Percentiles rank a stretch among this genome's conserved stretches.
These are phyloP conservation scores for Eimeria acervulina DNA, from an alignment of 169 alveolate genomes.

Conservation along the genomic window DNA sequence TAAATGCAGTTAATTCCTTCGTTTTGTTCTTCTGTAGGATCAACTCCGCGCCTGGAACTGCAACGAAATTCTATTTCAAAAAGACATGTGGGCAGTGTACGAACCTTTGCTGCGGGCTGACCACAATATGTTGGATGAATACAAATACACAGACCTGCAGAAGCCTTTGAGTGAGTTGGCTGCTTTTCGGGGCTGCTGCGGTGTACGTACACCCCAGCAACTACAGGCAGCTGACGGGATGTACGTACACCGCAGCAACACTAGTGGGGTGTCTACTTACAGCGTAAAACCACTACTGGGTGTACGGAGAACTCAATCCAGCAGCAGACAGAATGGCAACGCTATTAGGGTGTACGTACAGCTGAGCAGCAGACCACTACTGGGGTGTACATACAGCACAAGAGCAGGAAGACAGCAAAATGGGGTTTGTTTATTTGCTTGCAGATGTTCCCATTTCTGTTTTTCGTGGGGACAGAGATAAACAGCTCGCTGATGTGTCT, in stretches of 20 bases:
- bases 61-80: conserved; percentile 74
- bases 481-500: conserved; percentile 14
- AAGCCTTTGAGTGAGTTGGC: not conserved
- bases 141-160: not conserved
- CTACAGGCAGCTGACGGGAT: not conserved
- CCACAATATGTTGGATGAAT: conserved; percentile 66
- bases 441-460: conserved; percentile 75
- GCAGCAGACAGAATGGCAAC: too few relatives aligned
- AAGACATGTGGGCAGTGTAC: conserved; percentile 77
- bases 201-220: not conserved
- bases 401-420: too few relatives aligned
- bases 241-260: too few relatives aligned
- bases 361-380: not conserved
- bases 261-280: too few relatives aligned
- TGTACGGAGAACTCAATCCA: too few relatives aligned
- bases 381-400: not conserved
- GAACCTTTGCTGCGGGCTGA: conserved; percentile 78
- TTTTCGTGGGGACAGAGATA: conserved; percentile 64
- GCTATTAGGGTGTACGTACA: too few relatives aligned
- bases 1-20: not conserved
- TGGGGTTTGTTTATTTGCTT: not conserved
- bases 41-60: conserved; percentile 78
- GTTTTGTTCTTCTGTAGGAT: not conserved
- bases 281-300: too few relatives aligned
- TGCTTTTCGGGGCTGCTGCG: not conserved